Base-by-base conservation (phyloP, 2,329 filamentous ascomycete species). In the Camillea tinctor region DNA sequence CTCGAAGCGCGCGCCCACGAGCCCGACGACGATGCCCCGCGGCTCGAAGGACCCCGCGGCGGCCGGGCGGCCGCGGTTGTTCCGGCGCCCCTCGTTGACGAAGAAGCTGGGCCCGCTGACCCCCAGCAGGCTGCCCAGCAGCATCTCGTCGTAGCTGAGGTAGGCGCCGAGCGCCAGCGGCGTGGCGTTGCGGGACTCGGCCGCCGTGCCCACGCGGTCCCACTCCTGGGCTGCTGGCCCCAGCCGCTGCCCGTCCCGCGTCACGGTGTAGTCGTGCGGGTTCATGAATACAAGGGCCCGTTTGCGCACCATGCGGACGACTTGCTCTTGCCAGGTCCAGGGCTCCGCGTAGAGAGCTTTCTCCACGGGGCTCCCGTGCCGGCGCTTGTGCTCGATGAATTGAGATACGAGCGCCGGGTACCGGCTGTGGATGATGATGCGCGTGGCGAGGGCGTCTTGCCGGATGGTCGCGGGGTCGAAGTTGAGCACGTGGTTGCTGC, bases 71-170 rank as follows among this genome's bases (percentile, higher is more conserved):
- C 60, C 71, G 0, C 9, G 1, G 54, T 75, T 74, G 40, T 54
- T 6, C 9, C 72, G 68, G 15, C 44, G 21, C 7, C 73, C 72
- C 24, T 71, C 62, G 54, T 75, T 74, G 52, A 73, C 63, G 62
- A 74, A 74, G 24, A 62, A 66, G 50, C 71, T 73, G 0, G 70
- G 65, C 1, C 69, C 64, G 58, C 71, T 73, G 15, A 73, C 69
- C 1, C 68, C 73, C 0, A 74, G 22, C 8, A 75, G 60, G 30
- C 70, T 71, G 7, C 70, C 61, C 6, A 74, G 64, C 72, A 75
- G 72, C 5, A 75, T 74, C 61, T 74, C 72, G 53, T 75, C 73
- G 52, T 75, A 75, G 55, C 69, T 73, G 6, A 75, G 61, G 56
- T 72, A 72, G 0, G 73, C 68, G 1, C 40, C 2, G 1, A 74